These are phyloP conservation scores for Vaccinium macrocarpon DNA, from an alignment of 148 eudicot species.

Conservation along the genomic window DNA sequence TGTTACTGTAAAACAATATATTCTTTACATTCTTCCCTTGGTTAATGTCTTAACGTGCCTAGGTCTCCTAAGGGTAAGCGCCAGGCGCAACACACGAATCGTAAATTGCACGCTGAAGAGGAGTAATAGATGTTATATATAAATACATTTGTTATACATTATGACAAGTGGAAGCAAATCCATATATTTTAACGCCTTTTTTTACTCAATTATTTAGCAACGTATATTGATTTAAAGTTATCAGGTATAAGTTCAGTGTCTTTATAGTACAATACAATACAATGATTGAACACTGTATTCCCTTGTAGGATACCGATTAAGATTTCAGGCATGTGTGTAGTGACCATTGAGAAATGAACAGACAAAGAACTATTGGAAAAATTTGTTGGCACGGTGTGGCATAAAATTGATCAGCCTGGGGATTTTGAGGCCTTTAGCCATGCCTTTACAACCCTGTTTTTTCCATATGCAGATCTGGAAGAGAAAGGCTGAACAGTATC, in stretches of 20 bases:
- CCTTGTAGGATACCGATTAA: too few relatives aligned
- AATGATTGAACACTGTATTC: background rate
- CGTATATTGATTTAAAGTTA: background rate
- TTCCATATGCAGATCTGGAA: conserved; percentile 51
- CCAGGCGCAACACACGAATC: background rate
- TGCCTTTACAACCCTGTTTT: background rate
- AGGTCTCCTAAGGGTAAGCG: too few relatives aligned
- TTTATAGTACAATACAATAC: background rate
- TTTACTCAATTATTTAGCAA: background rate
- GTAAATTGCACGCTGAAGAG: background rate
- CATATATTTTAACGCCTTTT: background rate
- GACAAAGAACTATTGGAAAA: background rate
- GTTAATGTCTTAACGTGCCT: background rate
- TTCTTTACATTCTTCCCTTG: background rate
- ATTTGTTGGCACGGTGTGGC: background rate
- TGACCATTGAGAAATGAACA: background rate
- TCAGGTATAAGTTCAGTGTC: too few relatives aligned
- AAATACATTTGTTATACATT: background rate
- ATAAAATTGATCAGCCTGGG: background rate
- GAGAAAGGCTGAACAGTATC: conserved; percentile 93
- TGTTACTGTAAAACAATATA: background rate
- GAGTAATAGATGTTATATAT: too few relatives aligned
- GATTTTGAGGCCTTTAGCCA: background rate
- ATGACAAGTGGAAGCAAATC: too few relatives aligned
- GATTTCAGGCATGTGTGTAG: background rate